Base-by-base conservation (phyloP, 441 rosid species). In the Mallotus repandus region DNA sequence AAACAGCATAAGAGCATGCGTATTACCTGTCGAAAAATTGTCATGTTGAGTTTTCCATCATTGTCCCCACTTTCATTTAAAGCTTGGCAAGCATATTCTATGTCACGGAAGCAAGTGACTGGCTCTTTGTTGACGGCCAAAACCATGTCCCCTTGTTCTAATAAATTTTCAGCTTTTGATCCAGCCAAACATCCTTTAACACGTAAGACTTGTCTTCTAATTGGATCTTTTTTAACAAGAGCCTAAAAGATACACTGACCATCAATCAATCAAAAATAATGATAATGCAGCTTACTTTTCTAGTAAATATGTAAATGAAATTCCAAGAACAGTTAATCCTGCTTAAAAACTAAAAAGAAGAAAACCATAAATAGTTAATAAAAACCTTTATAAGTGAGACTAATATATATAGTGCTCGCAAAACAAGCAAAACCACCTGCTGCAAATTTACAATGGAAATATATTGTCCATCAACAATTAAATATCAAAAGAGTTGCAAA, bases 101-200 rank as follows among this genome's bases (percentile, higher is more conserved):
- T 80, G 82, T 96, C 99, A 29, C 53, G 86, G 86, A 83, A 96
- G 89, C 98, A 96, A 77, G 98, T 94, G 77, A 96, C 91, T 48
- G 99, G 95, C 78, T 88, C 90, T 76, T 92, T 92, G 78, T 94
- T 89, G 55, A 96, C 86, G 57, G 98, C 98, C 82, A 96, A 90
- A 73, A 96, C 86, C 99, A 96, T 96, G 74, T 96, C 99, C 11
- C 98, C 98, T 85, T 89, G 96, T 77, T 94, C 97, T 58, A 96
- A 83, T 69, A 92, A 80, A 71, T 86, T 92, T 78, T 91, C 97
- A 77, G 98, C 98, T 78, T 88, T 94, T 73, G 99, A 96, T 74
- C 97, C 97, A 32, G 97, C 97, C 83, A 91, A 83, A 85, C 99
- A 93, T 79, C 98, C 95, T 82, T 91, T 96, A 56, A 91, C 97